Evolutionary conservation across 441 rosid species (phyloP).

Genomic region (Populus hybrid): DNA sequence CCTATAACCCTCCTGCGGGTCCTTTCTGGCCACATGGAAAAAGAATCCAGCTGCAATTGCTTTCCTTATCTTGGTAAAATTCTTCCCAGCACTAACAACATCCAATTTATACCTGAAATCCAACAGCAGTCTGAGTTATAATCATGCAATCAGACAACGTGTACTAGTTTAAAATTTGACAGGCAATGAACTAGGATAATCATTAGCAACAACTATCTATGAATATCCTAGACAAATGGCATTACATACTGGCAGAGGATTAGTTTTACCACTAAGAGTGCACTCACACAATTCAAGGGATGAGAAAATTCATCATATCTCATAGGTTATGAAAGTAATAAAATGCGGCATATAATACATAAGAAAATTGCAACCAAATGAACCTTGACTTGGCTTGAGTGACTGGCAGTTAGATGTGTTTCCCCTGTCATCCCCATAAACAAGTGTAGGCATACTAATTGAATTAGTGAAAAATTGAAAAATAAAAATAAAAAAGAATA

Average conservation of each 20-base stretch:
- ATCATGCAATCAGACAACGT: neutral
- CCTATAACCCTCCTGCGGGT: slow-evolving; percentile 92
- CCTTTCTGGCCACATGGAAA: slow-evolving; percentile 61
- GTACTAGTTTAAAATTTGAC: too few relatives aligned
- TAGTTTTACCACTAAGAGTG: too few relatives aligned
- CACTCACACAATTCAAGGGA: neutral
- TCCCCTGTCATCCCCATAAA: neutral
- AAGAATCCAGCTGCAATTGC: slow-evolving; percentile 90
- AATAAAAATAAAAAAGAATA: neutral
- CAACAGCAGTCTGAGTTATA: slow-evolving; percentile 7
- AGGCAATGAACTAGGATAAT: neutral
- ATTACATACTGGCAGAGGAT: neutral
- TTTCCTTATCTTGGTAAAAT: slow-evolving; percentile 80
- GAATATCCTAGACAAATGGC: neutral
- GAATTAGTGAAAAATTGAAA: neutral
- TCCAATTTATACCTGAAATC: slow-evolving; percentile 74
- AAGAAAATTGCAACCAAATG: neutral
- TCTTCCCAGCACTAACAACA: slow-evolving; percentile 81
- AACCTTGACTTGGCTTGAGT: neutral
- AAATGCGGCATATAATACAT: neutral
- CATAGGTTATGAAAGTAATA: neutral
- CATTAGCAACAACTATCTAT: too few relatives aligned
- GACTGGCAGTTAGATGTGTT: neutral
- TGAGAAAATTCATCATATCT: neutral
- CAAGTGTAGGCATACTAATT: neutral